Evolutionary conservation across 352 stramenopile species (phyloP).

Genomic region (Globisporangium iwayamae): DNA sequence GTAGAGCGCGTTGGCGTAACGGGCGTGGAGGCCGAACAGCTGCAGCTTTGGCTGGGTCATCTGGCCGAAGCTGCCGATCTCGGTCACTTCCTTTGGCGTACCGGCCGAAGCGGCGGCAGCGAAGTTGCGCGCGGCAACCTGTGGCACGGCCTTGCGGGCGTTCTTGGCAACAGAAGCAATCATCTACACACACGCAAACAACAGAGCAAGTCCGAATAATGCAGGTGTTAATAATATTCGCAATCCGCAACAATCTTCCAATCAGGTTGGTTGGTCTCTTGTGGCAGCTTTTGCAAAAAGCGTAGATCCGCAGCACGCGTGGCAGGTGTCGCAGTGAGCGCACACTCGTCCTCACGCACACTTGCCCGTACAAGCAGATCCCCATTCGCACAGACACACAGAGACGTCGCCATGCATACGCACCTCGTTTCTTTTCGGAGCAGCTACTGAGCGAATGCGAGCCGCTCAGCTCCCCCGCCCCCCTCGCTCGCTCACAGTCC

Average conservation of each 20-base stretch:
- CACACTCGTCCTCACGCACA: not conserved
- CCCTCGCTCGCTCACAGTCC: conserved; percentile 6
- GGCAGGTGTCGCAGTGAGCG: not conserved
- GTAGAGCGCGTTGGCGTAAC: conserved; percentile 98
- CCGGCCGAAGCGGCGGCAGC: conserved; percentile 29
- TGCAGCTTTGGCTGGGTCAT: conserved; percentile 91
- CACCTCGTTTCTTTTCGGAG: conserved; percentile 22
- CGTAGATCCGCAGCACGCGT: not conserved
- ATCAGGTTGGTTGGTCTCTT: not conserved
- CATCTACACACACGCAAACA: conserved; percentile 28
- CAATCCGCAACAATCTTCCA: not conserved
- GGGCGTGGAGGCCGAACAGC: conserved; percentile 94
- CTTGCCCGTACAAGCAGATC: not conserved
- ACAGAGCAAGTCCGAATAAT: not conserved
- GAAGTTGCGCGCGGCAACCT: conserved; percentile 33
- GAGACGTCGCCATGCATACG: not conserved
- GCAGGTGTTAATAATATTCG: not conserved
- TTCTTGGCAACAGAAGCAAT: conserved; percentile 76
- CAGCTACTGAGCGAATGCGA: conserved; percentile 21
- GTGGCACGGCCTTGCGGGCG: conserved; percentile 39
- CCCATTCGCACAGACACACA: not conserved
- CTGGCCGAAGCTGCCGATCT: conserved; percentile 70
- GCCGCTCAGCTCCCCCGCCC: not conserved
- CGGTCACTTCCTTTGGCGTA: conserved; percentile 42
- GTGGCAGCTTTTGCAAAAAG: not conserved